These are phyloP conservation scores for Jatropha podagrica DNA, from an alignment of 441 rosid species.

Conservation along the genomic window DNA sequence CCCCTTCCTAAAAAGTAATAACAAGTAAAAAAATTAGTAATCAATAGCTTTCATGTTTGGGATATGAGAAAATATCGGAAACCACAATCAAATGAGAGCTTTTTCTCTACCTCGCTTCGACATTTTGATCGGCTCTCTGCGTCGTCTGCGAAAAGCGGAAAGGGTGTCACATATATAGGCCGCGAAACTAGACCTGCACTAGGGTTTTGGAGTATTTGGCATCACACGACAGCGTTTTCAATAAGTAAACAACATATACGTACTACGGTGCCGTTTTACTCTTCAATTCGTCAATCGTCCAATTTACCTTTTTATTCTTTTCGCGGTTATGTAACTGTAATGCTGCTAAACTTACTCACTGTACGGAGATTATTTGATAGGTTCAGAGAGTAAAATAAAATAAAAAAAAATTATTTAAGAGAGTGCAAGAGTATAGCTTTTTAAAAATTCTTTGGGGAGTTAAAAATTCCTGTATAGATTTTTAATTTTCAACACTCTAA, in stretches of 20 bases:
- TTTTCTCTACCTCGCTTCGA: constrained; percentile 66
- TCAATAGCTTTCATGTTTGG: background rate
- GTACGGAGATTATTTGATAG: too few species aligned
- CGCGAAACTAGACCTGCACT: background rate
- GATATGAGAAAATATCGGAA: background rate
- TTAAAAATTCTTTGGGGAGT: too few species aligned
- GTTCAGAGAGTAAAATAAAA: too few species aligned
- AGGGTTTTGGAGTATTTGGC: constrained; percentile 14
- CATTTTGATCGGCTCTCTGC: constrained; percentile 35
- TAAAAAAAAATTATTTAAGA: too few species aligned
- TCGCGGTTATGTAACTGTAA: background rate
- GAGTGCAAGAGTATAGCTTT: too few species aligned
- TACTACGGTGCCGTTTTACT: background rate
- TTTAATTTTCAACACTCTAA: too few species aligned
- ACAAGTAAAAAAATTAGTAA: background rate
- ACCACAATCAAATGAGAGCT: background rate
- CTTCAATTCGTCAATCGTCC: background rate
- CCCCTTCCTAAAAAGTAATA: constrained; percentile 50
- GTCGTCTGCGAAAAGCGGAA: background rate
- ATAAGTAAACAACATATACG: background rate
- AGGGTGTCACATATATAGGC: background rate
- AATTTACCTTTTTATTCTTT: background rate
- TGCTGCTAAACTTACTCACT: background rate
- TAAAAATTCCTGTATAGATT: too few species aligned
- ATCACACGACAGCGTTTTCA: background rate